Evolutionary conservation across 306 rosid species (phyloP).

Genomic region (Pterocarpus macrocarpus): DNA sequence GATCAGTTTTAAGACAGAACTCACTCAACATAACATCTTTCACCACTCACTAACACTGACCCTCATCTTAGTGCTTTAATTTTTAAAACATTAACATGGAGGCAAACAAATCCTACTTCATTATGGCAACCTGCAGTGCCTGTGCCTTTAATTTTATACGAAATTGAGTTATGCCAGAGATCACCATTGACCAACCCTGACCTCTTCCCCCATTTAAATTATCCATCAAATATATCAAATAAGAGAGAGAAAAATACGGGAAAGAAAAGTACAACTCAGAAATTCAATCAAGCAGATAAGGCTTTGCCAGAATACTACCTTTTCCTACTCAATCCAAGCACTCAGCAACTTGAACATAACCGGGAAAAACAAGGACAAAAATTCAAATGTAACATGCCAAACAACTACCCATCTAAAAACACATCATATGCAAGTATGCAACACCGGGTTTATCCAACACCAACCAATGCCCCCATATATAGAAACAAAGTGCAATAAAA

Average conservation of each 20-base stretch:
- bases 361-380: neutral
- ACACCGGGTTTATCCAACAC: constrained; percentile 10
- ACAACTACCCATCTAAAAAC: constrained; percentile 41
- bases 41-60: constrained; percentile 31
- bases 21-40: constrained; percentile 32
- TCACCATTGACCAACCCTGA: constrained; percentile 27
- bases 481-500: constrained; percentile 49
- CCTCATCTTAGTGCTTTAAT: constrained; percentile 14
- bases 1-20: constrained; percentile 42
- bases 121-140: neutral
- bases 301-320: constrained; percentile 43
- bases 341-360: constrained; percentile 33
- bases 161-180: constrained; percentile 18
- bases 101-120: constrained; percentile 37
- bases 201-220: constrained; percentile 34
- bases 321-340: constrained; percentile 34
- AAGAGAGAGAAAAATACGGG: neutral
- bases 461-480: constrained; percentile 35
- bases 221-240: constrained; percentile 24
- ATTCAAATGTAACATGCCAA: constrained; percentile 24
- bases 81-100: constrained; percentile 10
- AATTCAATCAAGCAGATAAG: constrained; percentile 35
- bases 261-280: constrained; percentile 24
- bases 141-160: constrained; percentile 13
- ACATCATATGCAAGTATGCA: constrained; percentile 36